Evolutionary conservation across 192 early-diverging fungal species (phyloP).

Genomic region (Chytriomyces confervae): DNA sequence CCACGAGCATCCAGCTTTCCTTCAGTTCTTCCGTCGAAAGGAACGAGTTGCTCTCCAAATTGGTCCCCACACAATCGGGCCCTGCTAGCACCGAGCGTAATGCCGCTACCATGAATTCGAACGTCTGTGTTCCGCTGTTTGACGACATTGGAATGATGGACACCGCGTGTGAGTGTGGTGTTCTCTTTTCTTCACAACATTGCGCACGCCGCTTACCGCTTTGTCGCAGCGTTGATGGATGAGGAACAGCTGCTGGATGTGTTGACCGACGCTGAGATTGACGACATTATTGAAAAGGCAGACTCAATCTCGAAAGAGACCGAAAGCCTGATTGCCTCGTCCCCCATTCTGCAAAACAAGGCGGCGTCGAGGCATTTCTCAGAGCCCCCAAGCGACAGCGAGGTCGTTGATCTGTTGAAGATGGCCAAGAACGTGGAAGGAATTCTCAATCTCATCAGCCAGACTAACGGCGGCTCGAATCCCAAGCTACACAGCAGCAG

Average conservation of each 20-base stretch:
- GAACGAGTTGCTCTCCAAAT: background rate
- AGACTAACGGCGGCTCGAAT: background rate
- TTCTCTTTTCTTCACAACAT: background rate
- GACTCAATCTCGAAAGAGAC: background rate
- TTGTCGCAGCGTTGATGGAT: background rate
- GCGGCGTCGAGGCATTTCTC: background rate
- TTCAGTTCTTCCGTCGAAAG: background rate
- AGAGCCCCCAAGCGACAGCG: constrained; percentile 8
- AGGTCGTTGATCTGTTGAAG: constrained; percentile 12
- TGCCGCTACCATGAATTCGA: background rate
- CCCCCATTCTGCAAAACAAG: background rate
- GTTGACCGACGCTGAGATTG: constrained; percentile 28
- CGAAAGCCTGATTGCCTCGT: background rate
- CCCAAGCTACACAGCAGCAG: too few species aligned
- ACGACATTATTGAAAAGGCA: background rate
- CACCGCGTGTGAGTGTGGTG: background rate
- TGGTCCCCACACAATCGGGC: background rate
- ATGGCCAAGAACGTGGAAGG: constrained; percentile 33
- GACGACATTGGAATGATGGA: background rate
- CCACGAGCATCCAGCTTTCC: constrained; percentile 5
- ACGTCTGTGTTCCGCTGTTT: background rate
- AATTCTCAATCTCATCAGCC: constrained; percentile 18
- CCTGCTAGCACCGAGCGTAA: background rate
- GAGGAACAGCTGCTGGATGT: background rate
- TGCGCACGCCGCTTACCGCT: background rate